Percentiles rank a stretch among this genome's conserved stretches.
Conservation (phyloP, 2,329 filamentous ascomycete genomes). For the Phyllosticta ampelicida region DNA sequence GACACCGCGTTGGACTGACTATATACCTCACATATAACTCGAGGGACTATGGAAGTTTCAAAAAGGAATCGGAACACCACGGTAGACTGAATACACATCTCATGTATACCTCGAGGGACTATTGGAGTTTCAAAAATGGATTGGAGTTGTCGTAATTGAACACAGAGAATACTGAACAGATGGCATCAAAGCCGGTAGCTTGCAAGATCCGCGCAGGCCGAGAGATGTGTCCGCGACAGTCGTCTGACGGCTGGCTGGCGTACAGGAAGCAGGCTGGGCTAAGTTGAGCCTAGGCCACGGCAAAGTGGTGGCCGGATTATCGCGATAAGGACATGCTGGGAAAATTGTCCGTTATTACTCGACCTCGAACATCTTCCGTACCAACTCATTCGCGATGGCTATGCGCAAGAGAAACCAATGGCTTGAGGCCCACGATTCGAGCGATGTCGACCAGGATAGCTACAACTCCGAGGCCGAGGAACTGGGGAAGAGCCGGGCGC, state of each 20-base stretch:
- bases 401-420: conserved; percentile 63
- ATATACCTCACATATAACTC: neutral
- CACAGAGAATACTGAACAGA: too few relatives aligned
- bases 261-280: too few relatives aligned
- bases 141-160: too few relatives aligned
- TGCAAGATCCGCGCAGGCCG: too few relatives aligned
- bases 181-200: too few relatives aligned
- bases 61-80: neutral
- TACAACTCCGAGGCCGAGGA: conserved; percentile 60
- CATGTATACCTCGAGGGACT: neutral
- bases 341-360: neutral
- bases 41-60: neutral
- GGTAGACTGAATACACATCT: neutral
- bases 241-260: too few relatives aligned
- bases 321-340: neutral
- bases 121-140: neutral
- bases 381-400: conserved; percentile 41
- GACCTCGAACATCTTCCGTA: neutral
- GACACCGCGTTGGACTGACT: neutral
- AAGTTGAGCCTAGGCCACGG: neutral
- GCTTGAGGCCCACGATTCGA: conserved; percentile 41
- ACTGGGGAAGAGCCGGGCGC: conserved; percentile 50
- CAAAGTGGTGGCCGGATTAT: neutral
- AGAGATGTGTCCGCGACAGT: too few relatives aligned
- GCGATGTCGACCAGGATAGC: conserved; percentile 33